Percentiles rank a stretch among this genome's conserved stretches.
These are phyloP conservation scores for Pseudovirgaria hyperparasitica DNA, from an alignment of 2,329 filamentous ascomycete genomes.

Conservation along the genomic window DNA sequence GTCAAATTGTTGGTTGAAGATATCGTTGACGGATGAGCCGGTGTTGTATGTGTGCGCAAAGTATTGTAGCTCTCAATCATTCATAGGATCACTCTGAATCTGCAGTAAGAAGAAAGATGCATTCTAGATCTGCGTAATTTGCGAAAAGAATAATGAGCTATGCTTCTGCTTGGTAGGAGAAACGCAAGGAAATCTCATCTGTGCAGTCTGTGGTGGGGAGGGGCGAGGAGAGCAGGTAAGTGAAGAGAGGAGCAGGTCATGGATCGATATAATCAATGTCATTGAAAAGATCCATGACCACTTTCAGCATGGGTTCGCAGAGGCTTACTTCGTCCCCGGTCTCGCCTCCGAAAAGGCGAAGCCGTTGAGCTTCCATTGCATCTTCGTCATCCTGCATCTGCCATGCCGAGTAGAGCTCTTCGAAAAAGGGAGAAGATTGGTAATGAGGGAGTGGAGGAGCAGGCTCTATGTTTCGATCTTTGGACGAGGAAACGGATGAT, in stretches of 20 bases:
- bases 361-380: constrained; percentile 21
- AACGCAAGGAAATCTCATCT: too few species aligned
- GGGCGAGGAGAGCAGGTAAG: constrained; percentile 7
- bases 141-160: too few species aligned
- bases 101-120: too few species aligned
- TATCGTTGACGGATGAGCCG: too few species aligned
- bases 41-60: too few species aligned
- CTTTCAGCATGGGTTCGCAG: constrained; percentile 32
- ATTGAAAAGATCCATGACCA: constrained; percentile 33
- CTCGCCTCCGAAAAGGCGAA: constrained; percentile 31
- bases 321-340: constrained; percentile 29
- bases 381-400: constrained; percentile 17
- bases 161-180: too few species aligned
- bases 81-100: too few species aligned
- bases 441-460: constrained; percentile 10
- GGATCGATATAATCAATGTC: constrained; percentile 31
- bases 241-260: constrained; percentile 14
- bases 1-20: too few species aligned
- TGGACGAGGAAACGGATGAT: constrained; percentile 19
- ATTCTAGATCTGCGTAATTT: too few species aligned
- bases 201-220: too few species aligned
- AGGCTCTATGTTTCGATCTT: constrained; percentile 11
- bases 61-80: too few species aligned
- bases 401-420: constrained; percentile 19
- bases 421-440: constrained; percentile 8